Evolutionary conservation across 164 flowering plant species (phyloP), one percentile per base, ranked within the genome.

Genomic region (Platanus orientalis): DNA sequence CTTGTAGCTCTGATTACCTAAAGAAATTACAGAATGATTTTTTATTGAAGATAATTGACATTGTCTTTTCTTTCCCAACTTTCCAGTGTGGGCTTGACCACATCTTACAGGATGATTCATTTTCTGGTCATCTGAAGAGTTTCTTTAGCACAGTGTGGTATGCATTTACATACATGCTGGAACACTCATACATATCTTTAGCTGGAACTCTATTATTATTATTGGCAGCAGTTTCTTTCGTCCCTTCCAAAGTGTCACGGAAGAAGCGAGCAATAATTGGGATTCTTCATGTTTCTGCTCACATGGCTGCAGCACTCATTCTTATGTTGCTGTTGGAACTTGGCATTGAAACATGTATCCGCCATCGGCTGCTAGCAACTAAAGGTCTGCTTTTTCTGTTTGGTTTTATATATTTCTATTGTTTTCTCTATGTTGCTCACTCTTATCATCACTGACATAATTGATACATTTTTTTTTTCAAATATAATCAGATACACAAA

Each of bases 241-340:
- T 90, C 34, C 99, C 99, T n/a, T 74, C 94, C 42, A 88, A 88
- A 86, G 65, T 84, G 34, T 90, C 99, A 29, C 79, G 84, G 63
- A 95, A 87, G 81, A 87, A 80, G 64, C 78, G 86, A 24, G 75
- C 68, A 21, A 47, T 86, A 4, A 82, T 95, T 67, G 99, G 96
- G 51, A 20, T 84, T 57, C 88, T 95, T 71, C 99, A 95, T 77
- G 91, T 88, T 75, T 78, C 83, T 68, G 90, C 96, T 29, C 99
- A 95, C 75, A 78, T 95, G 63, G 71, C 83, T 58, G 78, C 99
- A 50, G 99, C 97, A 29, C 75, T 92, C 59, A 68, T 95, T 74
- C 89, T 95, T 30, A 88, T 92, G 98, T 63, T 95, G 74, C 81
- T 95, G 58, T 66, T 95, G 78, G 99, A 95, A 79, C 59, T 95